A percentile compares a stretch with the other conserved stretches of the same genome.
Conservation (phyloP, 2,329 filamentous ascomycete genomes). For the Apiospora phragmitis region DNA sequence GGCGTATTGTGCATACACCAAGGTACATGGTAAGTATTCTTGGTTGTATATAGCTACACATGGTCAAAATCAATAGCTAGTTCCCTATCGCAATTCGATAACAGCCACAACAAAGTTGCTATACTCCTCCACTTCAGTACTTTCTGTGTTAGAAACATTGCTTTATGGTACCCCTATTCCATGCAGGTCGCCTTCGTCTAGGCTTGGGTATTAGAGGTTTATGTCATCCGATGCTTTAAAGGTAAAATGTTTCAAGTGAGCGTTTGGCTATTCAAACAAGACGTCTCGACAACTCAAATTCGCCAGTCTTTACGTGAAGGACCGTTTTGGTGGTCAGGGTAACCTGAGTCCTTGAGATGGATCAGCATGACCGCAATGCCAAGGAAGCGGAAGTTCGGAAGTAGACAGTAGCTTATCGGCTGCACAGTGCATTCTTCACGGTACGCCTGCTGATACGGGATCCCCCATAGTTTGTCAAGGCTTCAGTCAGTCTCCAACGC, state of each 20-base stretch:
- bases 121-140: too few species aligned
- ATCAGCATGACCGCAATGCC: not conserved
- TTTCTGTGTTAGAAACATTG: not conserved
- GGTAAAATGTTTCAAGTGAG: not conserved
- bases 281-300: not conserved
- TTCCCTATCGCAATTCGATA: too few species aligned
- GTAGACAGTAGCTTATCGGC: not conserved
- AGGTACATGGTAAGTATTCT: too few species aligned
- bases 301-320: not conserved
- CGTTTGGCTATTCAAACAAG: not conserved
- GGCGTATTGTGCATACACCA: not conserved
- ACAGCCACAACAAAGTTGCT: too few species aligned
- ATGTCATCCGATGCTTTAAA: not conserved
- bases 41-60: too few species aligned
- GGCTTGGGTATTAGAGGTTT: not conserved
- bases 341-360: not conserved
- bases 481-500: not conserved
- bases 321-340: not conserved
- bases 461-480: not conserved
- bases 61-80: too few species aligned
- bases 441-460: not conserved
- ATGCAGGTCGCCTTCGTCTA: not conserved
- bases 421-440: not conserved
- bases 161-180: not conserved
- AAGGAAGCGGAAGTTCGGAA: conserved; percentile 3